Base-by-base conservation (phyloP, 2,329 filamentous ascomycete species). In the Hymenoscyphus repandus region DNA sequence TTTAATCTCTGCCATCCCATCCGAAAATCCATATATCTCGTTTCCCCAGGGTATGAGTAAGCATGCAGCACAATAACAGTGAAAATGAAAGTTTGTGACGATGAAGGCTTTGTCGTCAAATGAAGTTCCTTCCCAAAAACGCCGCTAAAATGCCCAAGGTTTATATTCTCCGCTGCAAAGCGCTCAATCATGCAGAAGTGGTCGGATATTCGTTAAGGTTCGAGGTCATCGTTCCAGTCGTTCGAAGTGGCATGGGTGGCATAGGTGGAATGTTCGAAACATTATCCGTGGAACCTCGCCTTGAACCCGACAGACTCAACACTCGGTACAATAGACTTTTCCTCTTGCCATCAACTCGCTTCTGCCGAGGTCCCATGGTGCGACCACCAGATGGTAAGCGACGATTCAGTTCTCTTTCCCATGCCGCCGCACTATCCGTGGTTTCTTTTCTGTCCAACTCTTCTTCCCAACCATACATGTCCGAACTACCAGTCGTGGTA, bases 391-490 rank as follows among this genome's bases (percentile, higher is more conserved):
- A 57, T 1, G 57, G 58, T 38, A 60, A 31, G 38, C 60, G 50
- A 22, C 57, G 50, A 37, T 46, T 30, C 9, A 53, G 34, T 2
- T 60, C 57, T 13, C 51, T 49, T 18, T 62, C 54, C 61, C 60
- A 62, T 18, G 48, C 39, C 2, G 43, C 37, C 9, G 48, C 53
- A 11, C 42, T 36, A 45, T 66, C 62, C 4, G 59, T 56, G 36
- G 53, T 61, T 11, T 58, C 47, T 38, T 64, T 63, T 18, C 67
- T 65, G 9, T 71, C 67, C 17, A 73, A 66, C 55, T 75, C 75
- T 9, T 74, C 75, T 52, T 80, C 76, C 77, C 77, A 80, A 11
- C 77, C 77, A 50, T 80, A 80, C 4, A 71, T 58, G 49, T 80
- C 76, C 1, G 68, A 62, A 5, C 64, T 63, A 3, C 65, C 64